Evolutionary conservation across 768 basidiomycete species (phyloP).

Genomic region (Tulasnella sp.): DNA sequence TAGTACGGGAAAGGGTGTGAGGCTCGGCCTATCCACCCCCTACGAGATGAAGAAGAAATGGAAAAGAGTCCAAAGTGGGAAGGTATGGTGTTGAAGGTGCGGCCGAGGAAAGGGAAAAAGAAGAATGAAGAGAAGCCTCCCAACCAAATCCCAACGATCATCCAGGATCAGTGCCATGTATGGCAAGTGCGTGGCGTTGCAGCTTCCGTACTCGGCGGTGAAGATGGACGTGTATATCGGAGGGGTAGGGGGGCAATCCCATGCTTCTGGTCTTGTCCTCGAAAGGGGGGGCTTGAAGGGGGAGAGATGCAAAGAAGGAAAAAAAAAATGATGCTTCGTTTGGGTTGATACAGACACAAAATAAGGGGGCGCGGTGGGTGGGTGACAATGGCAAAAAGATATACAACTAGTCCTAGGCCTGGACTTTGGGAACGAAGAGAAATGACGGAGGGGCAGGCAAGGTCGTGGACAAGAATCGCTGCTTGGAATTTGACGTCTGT

Average conservation of each 20-base stretch:
- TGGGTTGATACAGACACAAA: slow-evolving; percentile 1
- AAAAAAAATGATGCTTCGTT: neutral
- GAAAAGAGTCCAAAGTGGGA: neutral
- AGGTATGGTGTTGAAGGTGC: neutral
- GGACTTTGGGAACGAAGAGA: neutral
- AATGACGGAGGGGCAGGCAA: neutral
- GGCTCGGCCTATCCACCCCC: neutral
- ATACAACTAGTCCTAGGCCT: neutral
- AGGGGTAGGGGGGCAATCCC: neutral
- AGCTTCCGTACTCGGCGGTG: neutral
- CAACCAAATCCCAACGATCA: neutral
- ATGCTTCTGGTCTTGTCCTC: neutral
- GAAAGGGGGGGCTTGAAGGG: neutral
- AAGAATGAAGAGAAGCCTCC: neutral
- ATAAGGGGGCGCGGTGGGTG: neutral
- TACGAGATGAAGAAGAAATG: neutral
- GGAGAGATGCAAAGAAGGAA: neutral
- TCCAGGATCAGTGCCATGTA: neutral
- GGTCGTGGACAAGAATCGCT: neutral
- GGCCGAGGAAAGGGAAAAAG: neutral
- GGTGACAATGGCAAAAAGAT: neutral
- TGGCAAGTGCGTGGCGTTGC: neutral
- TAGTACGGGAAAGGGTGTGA: neutral
- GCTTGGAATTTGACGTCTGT: neutral
- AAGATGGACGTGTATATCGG: neutral